Evolutionary conservation across 2,329 filamentous ascomycete genomes (phyloP).

Genomic region (Polytolypa hystricis): DNA sequence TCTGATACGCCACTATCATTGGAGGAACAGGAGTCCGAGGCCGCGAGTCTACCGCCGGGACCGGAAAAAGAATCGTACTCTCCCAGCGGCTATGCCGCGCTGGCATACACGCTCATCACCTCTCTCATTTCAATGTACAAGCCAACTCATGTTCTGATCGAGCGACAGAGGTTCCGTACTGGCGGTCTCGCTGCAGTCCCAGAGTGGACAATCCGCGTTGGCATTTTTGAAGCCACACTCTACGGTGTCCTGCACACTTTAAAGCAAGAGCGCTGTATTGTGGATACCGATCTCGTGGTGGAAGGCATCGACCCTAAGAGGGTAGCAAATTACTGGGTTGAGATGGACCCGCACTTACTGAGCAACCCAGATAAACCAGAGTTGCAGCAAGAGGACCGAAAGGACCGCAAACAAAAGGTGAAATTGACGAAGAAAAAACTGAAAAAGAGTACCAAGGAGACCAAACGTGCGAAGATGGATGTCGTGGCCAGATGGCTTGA

Average conservation of each 20-base stretch:
- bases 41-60: too few species aligned
- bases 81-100: slow-evolving; percentile 42
- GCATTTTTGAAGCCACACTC: slow-evolving; percentile 71
- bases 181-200: slow-evolving; percentile 54
- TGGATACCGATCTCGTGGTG: slow-evolving; percentile 31
- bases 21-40: too few species aligned
- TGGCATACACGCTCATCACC: slow-evolving; percentile 46
- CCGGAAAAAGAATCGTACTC: slow-evolving; percentile 38
- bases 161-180: slow-evolving; percentile 53
- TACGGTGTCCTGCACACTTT: slow-evolving; percentile 57
- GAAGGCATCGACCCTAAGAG: slow-evolving; percentile 43
- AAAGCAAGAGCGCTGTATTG: slow-evolving; percentile 27
- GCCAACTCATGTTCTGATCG: slow-evolving; percentile 62
- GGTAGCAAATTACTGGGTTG: slow-evolving; percentile 47
- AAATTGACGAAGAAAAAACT: slow-evolving; percentile 29
- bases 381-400: too few species aligned
- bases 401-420: slow-evolving; percentile 12
- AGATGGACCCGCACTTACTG: slow-evolving; percentile 15
- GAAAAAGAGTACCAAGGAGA: slow-evolving; percentile 40
- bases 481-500: slow-evolving; percentile 5
- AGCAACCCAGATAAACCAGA: too few species aligned
- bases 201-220: slow-evolving; percentile 76
- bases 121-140: slow-evolving; percentile 38
- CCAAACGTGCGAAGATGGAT: slow-evolving; percentile 5
- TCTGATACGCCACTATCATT: too few species aligned